phyloP scores from a whole-genome alignment of 257 asterid genomes.

The Penstemon newberryi region DNA sequence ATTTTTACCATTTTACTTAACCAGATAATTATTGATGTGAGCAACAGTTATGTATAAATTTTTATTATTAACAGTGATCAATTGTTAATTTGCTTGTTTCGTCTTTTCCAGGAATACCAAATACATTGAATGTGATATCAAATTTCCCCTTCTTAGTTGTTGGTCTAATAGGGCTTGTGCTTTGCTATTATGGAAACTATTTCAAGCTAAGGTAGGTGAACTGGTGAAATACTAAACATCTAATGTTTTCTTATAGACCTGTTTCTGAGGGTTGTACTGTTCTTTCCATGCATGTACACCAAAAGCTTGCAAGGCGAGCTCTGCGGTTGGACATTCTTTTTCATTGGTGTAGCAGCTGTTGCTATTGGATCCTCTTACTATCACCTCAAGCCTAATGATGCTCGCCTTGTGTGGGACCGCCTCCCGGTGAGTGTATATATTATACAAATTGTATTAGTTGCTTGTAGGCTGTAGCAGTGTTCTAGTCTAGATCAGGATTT shows the following conservation, averaged over 20 bases:
- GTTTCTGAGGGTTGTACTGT: neutral
- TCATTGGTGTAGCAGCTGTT: conserved; percentile 83
- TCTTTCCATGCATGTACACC: conserved; percentile 1
- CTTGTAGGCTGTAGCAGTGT: neutral
- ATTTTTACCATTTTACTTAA: no score
- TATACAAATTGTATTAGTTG: conserved; percentile 22
- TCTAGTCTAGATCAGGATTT: no score
- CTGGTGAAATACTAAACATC: neutral
- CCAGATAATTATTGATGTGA: no score
- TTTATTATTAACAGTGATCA: no score
- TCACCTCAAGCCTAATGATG: conserved; percentile 90
- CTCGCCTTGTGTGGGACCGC: conserved; percentile 93
- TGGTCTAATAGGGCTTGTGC: conserved; percentile 81
- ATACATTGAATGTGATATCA: conserved; percentile 82
- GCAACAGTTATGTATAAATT: no score
- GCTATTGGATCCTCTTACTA: conserved; percentile 93
- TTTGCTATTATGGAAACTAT: conserved; percentile 71
- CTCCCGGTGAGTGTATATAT: conserved; percentile 70
- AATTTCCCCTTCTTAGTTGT: conserved; percentile 81
- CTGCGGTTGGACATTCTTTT: conserved; percentile 91
- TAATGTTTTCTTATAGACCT: neutral
- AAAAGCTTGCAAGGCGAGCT: conserved; percentile 84
- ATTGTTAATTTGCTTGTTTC: conserved; percentile 25
- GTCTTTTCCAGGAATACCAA: conserved; percentile 76
- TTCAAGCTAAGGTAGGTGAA: conserved; percentile 77